Evolutionary conservation across 2,329 filamentous ascomycete genomes (phyloP).

Genomic region (Microdochium bolleyi): DNA sequence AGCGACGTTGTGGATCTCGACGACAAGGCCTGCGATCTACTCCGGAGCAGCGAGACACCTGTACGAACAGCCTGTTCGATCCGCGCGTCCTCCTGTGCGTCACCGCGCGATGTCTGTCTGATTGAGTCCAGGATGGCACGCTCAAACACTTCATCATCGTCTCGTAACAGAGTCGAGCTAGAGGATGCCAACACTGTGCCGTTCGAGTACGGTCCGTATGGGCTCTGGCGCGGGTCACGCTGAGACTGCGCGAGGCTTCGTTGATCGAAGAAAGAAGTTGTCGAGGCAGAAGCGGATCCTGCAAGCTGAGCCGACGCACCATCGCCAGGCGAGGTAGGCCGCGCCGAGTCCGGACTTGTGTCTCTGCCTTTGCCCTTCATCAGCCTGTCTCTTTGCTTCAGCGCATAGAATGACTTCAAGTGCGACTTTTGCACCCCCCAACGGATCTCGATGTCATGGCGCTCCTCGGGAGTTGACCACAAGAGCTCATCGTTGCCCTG

Average conservation of each 20-base stretch:
- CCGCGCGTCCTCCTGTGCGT: constrained; percentile 59
- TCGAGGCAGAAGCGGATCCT: not conserved
- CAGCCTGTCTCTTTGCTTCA: constrained; percentile 41
- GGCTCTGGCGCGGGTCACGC: constrained; percentile 3
- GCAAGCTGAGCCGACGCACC: not conserved
- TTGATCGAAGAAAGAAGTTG: constrained; percentile 31
- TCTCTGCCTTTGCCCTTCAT: constrained; percentile 29
- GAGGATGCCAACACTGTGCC: not conserved
- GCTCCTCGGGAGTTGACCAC: constrained; percentile 47
- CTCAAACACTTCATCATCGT: constrained; percentile 54
- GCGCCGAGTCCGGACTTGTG: constrained; percentile 11
- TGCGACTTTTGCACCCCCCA: constrained; percentile 57
- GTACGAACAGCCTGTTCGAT: constrained; percentile 69
- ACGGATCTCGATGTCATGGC: constrained; percentile 51
- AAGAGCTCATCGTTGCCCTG: constrained; percentile 65
- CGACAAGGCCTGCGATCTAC: constrained; percentile 3
- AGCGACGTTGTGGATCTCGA: constrained; percentile 12
- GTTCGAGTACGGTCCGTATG: not conserved
- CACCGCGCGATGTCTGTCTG: constrained; percentile 59
- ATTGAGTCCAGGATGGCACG: constrained; percentile 65
- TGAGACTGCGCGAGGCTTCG: constrained; percentile 25
- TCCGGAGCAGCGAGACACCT: constrained; percentile 51
- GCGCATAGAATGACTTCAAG: constrained; percentile 50
- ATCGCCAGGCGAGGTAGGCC: constrained; percentile 9
- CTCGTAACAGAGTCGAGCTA: not conserved